A percentile compares a stretch with the other conserved stretches of the same genome.
phyloP scores from a whole-genome alignment of 805 yeast species.

The Ascoidea rubescens region DNA sequence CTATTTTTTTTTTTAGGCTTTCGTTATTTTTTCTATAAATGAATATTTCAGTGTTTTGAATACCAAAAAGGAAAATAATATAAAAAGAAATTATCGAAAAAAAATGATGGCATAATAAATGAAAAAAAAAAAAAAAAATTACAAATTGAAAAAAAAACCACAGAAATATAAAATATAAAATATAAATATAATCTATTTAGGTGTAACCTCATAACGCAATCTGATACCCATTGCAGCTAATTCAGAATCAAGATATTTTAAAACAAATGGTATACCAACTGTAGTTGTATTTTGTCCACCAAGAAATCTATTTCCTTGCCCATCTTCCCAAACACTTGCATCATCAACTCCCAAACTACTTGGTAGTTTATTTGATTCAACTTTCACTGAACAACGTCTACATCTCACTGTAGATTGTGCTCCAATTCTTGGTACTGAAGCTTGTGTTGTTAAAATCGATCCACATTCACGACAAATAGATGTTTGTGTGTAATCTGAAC shows the following conservation, averaged over 20 bases:
- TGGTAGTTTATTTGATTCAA: slow-evolving; percentile 26
- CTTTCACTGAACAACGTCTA: slow-evolving; percentile 74
- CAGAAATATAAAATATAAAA: not conserved
- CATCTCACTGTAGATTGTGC: slow-evolving; percentile 67
- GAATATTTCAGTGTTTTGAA: not conserved
- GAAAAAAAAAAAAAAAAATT: not conserved
- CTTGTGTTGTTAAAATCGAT: slow-evolving; percentile 77
- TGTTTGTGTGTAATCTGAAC: slow-evolving; percentile 91
- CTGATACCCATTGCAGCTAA: slow-evolving; percentile 96
- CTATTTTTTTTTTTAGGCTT: too few species aligned
- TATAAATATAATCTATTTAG: slow-evolving; percentile 19
- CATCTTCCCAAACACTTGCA: slow-evolving; percentile 90
- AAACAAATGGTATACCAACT: slow-evolving; percentile 91
- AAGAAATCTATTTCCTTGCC: slow-evolving; percentile 77
- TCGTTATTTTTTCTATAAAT: not conserved
- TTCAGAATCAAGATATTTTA: slow-evolving; percentile 90
- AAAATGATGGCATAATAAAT: too few species aligned
- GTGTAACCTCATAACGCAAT: slow-evolving; percentile 78
- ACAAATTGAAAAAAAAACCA: not conserved
- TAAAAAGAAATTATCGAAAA: too few species aligned
- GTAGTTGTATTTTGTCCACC: slow-evolving; percentile 94
- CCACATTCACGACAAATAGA: slow-evolving; percentile 89
- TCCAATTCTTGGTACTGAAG: slow-evolving; percentile 85
- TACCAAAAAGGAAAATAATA: not conserved
- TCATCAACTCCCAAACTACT: slow-evolving; percentile 38